Base-by-base conservation (phyloP, 495 filamentous ascomycete species). In the Letharia columbiana region DNA sequence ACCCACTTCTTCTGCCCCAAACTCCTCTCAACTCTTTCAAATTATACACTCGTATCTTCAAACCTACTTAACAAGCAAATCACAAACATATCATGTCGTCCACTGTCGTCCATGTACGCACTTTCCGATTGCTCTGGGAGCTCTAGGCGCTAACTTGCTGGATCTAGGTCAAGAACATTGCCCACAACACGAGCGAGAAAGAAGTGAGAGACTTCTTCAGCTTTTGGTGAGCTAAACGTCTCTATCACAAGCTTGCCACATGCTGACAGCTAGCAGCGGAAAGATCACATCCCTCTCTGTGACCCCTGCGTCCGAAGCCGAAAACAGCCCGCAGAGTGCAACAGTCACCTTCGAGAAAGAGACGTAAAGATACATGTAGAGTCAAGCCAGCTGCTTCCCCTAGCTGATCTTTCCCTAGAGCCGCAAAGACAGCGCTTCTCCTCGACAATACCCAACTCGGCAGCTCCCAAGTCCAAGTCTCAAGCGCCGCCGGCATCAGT, bases 201-300 rank as follows among this genome's bases (percentile, higher is more conserved):
- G 91, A 98, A 77, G 84, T 98, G 67, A 86, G 85, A 70, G 92
- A 95, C 71, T 98, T 98, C 86, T 98, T 98, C 83, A 94, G 89
- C 79, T 98, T 98, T 86, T 98, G 94, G 91, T 94, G 82, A 74
- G 84, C 8, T 15, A 18, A 33, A n/a, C 10, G 5, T 17, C 33
- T 0, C 20, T 20, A n/a, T 61, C 42, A 9, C 18, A 15, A n/a
- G 23, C 28, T 52, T 33, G 39, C 17, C 57, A 15, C 12, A n/a
- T 7, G 18, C 73, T 81, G 71, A 78, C 67, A 17, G 20, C 56
- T 31, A 64, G 64, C 73, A 96, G 91, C 75, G 94, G 94, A 72
- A 98, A 97, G 81, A 96, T 98, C 76, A 87, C 82, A 62, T 82
- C 80, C 64, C 80, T 97, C 71, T 86, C 90, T 59, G 82, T 98